These are phyloP conservation scores for Suillus hirtellus DNA, from an alignment of 768 basidiomycete genomes.

Conservation along the genomic window DNA sequence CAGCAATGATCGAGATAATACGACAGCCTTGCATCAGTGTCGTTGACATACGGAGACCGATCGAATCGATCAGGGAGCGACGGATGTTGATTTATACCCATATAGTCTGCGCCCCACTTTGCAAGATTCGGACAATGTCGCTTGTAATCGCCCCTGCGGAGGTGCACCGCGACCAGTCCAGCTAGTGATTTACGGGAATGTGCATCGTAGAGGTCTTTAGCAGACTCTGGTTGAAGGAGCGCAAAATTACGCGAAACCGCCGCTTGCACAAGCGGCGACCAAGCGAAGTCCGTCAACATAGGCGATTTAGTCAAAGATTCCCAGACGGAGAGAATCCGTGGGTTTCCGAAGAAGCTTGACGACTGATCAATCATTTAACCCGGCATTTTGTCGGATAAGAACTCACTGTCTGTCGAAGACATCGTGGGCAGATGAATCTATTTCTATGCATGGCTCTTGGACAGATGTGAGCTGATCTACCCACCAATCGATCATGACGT, in stretches of 20 bases:
- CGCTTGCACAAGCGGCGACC: constrained; percentile 52
- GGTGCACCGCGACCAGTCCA: constrained; percentile 54
- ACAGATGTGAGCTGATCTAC: constrained; percentile 35
- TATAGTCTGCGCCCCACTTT: constrained; percentile 43
- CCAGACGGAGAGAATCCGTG: constrained; percentile 43
- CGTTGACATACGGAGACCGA: constrained; percentile 19
- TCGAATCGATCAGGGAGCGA: constrained; percentile 44
- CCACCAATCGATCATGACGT: constrained; percentile 53
- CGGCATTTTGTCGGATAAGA: not conserved
- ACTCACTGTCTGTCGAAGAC: constrained; percentile 55
- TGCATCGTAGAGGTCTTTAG: constrained; percentile 21
- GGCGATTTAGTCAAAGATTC: constrained; percentile 47
- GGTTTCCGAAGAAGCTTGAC: constrained; percentile 47
- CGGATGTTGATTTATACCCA: constrained; percentile 51
- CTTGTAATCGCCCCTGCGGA: constrained; percentile 57
- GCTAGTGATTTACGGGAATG: constrained; percentile 30
- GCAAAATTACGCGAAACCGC: constrained; percentile 52
- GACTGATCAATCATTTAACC: not conserved
- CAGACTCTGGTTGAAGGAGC: constrained; percentile 38
- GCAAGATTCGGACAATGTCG: constrained; percentile 55
- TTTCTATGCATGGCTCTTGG: constrained; percentile 43
- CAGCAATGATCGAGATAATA: constrained; percentile 47
- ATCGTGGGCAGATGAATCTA: constrained; percentile 39
- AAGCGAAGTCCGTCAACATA: constrained; percentile 48
- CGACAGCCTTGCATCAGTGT: constrained; percentile 15